Conservation (phyloP, 768 basidiomycete genomes). For the Vishniacozyma victoriae region DNA sequence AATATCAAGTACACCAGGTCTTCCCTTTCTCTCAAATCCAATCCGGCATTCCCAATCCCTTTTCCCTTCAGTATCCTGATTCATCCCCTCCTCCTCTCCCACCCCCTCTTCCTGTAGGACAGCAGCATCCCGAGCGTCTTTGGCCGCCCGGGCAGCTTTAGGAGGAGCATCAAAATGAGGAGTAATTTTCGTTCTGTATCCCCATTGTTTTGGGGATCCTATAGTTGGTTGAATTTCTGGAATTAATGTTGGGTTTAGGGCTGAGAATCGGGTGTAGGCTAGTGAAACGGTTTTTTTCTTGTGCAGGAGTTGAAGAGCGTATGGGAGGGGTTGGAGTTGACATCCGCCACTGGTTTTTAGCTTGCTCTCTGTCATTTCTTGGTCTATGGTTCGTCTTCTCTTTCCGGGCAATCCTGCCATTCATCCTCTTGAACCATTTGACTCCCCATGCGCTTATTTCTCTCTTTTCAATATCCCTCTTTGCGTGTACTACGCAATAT, state of each 20-base stretch:
- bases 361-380: no score
- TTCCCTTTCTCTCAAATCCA: constrained; percentile 66
- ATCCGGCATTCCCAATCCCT: constrained; percentile 7
- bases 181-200: constrained; percentile 93
- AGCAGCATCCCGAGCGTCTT: constrained; percentile 7
- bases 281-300: constrained; percentile 53
- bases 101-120: constrained; percentile 8
- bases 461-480: no score
- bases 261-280: constrained; percentile 35
- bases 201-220: constrained; percentile 80
- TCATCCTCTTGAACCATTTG: no score
- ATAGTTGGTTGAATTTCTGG: constrained; percentile 69
- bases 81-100: constrained; percentile 16
- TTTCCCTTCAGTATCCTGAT: constrained; percentile 9
- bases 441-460: no score
- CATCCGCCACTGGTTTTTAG: constrained; percentile 58
- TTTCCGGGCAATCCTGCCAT: no score
- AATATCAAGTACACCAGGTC: constrained; percentile 74
- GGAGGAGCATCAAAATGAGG: constrained; percentile 83
- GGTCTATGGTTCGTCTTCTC: no score
- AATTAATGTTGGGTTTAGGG: constrained; percentile 54
- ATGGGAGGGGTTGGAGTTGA: constrained; percentile 88
- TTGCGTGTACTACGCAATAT: no score
- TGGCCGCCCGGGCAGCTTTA: constrained; percentile 51
- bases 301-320: constrained; percentile 73